These are phyloP conservation scores for Aspergillus costaricaensis DNA, from an alignment of 2,329 filamentous ascomycete species.

Conservation along the genomic window DNA sequence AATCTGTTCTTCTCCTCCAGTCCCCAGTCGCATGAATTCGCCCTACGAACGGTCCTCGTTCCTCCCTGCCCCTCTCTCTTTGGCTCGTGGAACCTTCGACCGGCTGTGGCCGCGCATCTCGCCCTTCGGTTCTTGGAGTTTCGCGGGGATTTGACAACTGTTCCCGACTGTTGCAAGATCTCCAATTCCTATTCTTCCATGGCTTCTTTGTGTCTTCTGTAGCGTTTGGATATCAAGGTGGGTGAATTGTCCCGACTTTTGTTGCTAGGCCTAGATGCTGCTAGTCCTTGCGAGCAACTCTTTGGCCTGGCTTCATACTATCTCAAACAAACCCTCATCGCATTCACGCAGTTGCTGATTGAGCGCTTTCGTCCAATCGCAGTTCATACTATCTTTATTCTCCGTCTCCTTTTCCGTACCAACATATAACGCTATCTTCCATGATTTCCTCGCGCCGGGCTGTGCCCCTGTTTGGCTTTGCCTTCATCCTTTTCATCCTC, in stretches of 20 bases:
- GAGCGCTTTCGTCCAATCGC: slow-evolving; percentile 1
- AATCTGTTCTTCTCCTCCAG: neutral
- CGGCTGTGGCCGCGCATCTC: neutral
- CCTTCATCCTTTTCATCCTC: slow-evolving; percentile 33
- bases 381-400: slow-evolving; percentile 3
- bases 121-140: neutral
- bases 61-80: neutral
- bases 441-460: slow-evolving; percentile 39
- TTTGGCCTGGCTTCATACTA: neutral
- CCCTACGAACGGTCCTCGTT: slow-evolving; percentile 1
- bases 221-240: neutral
- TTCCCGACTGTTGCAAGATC: neutral
- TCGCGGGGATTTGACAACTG: slow-evolving; percentile 5
- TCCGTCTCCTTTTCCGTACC: slow-evolving; percentile 1
- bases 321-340: neutral
- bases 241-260: neutral
- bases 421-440: slow-evolving; percentile 17
- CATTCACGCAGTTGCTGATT: neutral
- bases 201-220: neutral
- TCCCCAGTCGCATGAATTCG: neutral
- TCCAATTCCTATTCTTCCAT: neutral
- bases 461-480: slow-evolving; percentile 36
- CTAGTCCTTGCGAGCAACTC: neutral
- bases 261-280: neutral
- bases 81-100: slow-evolving; percentile 1